These are phyloP conservation scores for Batkoa obscura DNA, from an alignment of 371 early-diverging fungal species.

Conservation along the genomic window DNA sequence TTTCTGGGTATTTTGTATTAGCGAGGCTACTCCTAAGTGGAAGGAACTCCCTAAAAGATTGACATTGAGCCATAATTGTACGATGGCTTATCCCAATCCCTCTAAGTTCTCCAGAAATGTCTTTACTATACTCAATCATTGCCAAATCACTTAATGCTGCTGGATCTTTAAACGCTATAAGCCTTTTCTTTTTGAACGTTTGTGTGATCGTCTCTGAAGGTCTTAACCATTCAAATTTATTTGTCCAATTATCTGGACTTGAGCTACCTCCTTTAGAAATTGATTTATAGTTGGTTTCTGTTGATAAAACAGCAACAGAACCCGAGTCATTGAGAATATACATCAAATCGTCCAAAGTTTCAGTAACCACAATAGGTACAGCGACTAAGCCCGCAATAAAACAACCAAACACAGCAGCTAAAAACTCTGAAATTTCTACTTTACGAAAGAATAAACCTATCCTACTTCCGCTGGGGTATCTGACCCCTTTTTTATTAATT, in stretches of 20 bases:
- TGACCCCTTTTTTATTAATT: constrained; percentile 24
- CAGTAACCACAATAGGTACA: constrained; percentile 62
- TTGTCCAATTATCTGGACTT: constrained; percentile 36
- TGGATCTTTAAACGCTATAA: constrained; percentile 19
- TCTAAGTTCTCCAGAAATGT: constrained; percentile 61
- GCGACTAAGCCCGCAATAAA: constrained; percentile 64
- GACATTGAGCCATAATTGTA: constrained; percentile 53
- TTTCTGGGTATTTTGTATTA: too few relatives aligned
- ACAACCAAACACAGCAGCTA: constrained; percentile 57
- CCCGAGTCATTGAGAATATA: constrained; percentile 48
- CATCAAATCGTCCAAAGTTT: constrained; percentile 54
- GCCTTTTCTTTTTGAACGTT: constrained; percentile 26
- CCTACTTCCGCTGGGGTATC: constrained; percentile 34
- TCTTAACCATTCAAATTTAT: constrained; percentile 51
- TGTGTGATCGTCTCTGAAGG: constrained; percentile 44
- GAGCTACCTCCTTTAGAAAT: constrained; percentile 42
- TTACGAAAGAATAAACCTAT: constrained; percentile 65
- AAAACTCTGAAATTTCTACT: constrained; percentile 54
- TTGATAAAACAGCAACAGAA: constrained; percentile 47
- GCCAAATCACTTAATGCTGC: constrained; percentile 39
- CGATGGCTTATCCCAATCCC: constrained; percentile 63
- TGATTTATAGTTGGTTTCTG: constrained; percentile 51
- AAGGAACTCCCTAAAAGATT: constrained; percentile 16
- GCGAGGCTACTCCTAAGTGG: too few relatives aligned
- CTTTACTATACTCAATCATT: constrained; percentile 69